Evolutionary conservation across 2,329 filamentous ascomycete species (phyloP), one percentile per base, ranked within the genome.

Genomic region (Dactylellina cionopaga): DNA sequence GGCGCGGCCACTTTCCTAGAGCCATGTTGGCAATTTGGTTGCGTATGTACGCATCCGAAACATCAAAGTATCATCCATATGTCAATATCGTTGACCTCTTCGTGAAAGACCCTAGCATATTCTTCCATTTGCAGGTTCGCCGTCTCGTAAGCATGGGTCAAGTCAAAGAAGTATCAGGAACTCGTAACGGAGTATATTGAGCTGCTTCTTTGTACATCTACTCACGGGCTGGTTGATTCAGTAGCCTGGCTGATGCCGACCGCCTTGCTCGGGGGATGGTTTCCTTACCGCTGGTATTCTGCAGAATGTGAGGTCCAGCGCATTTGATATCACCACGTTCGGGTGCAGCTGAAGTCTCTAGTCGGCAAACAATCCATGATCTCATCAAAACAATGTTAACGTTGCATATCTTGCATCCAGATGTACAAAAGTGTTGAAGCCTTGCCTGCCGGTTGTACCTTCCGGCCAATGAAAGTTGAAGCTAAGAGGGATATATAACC

Each of bases 141-240:
- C 10, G 22, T 47, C 19, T 47, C 25, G 19, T 46, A n/a, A 24
- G 25, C 15, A 24, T 3, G 17, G 25, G 6, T 25, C 2, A 54
- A 54, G 29, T 24, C 25, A 37, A 24, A 13, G 10, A 55, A 29
- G 51, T 55, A 55, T 27, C 31, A 44, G 25, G 1, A 25, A 63
- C 59, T 24, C 46, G n/a, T 9, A 5, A 19, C 31, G 17, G 13
- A 31, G 59, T 54, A 64, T 37, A 54, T 7, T 31, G 37, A 64
- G 19, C 27, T 55, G 46, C 47, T 37, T 41, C 43, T 54, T 64
- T 64, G 59, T 64, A 64, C 31, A 13, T 39, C 39, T 25, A 41
- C 33, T 41, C 19, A 10, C 25, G 33, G 41, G 22, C 22, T 11
- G 7, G 19, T 7, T 24, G 51, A n/a, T 13, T 27, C 13, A 31